A percentile compares a stretch with the other conserved stretches of the same genome.
phyloP scores from a whole-genome alignment of 768 basidiomycete species.

The Wakefieldia striispora region DNA sequence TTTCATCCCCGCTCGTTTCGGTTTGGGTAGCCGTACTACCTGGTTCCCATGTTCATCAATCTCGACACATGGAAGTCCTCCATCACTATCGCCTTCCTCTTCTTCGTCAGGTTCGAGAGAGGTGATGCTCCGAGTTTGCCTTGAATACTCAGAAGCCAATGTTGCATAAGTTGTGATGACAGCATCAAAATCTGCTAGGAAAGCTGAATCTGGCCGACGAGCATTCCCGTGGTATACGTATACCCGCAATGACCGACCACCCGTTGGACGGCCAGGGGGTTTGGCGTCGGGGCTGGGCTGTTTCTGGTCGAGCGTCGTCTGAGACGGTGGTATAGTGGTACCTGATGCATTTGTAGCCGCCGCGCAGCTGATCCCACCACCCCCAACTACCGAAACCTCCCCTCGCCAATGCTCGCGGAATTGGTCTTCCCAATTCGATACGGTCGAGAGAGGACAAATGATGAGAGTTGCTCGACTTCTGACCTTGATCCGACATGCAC shows the following conservation, averaged over 20 bases:
- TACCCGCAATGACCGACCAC: slow-evolving; percentile 65
- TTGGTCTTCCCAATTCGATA: slow-evolving; percentile 99
- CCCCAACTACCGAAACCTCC: slow-evolving; percentile 79
- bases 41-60: slow-evolving; percentile 67
- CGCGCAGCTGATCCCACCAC: slow-evolving; percentile 47
- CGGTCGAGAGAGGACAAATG: slow-evolving; percentile 93
- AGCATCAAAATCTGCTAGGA: slow-evolving; percentile 91
- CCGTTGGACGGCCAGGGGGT: slow-evolving; percentile 35
- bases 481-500: slow-evolving; percentile 74
- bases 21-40: slow-evolving; percentile 55
- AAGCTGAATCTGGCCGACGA: slow-evolving; percentile 80
- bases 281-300: slow-evolving; percentile 26
- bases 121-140: slow-evolving; percentile 69
- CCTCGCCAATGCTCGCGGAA: slow-evolving; percentile 97
- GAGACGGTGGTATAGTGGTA: slow-evolving; percentile 35
- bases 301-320: slow-evolving; percentile 32
- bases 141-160: slow-evolving; percentile 91
- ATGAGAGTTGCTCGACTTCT: slow-evolving; percentile 92
- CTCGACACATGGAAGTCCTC: slow-evolving; percentile 59
- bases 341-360: slow-evolving; percentile 34
- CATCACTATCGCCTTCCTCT: slow-evolving; percentile 66
- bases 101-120: slow-evolving; percentile 60
- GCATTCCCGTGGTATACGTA: slow-evolving; percentile 96
- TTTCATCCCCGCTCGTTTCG: slow-evolving; percentile 68
- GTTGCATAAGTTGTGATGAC: slow-evolving; percentile 98